phyloP scores from a whole-genome alignment of 2,329 filamentous ascomycete species.

The Massarina eburnea region DNA sequence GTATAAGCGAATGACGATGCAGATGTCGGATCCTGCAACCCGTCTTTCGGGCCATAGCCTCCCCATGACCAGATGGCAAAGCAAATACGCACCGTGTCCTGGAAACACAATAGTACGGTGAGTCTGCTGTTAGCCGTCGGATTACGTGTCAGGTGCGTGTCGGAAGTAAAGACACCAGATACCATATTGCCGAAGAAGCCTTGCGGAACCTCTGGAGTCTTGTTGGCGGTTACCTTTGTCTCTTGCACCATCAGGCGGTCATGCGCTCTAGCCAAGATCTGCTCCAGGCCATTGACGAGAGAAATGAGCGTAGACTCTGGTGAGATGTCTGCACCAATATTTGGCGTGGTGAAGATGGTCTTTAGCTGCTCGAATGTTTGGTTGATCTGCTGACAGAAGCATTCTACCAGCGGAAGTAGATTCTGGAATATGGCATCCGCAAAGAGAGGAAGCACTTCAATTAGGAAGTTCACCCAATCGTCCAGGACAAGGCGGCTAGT shows the following conservation, averaged over 20 bases:
- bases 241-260: slow-evolving; percentile 79
- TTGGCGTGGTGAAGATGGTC: slow-evolving; percentile 57
- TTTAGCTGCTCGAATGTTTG: slow-evolving; percentile 72
- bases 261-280: slow-evolving; percentile 83
- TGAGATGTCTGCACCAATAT: slow-evolving; percentile 32
- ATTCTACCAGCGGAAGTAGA: slow-evolving; percentile 86
- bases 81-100: slow-evolving; percentile 90
- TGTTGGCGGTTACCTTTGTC: slow-evolving; percentile 65
- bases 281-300: slow-evolving; percentile 91
- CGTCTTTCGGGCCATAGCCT: slow-evolving; percentile 61
- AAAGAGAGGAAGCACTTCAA: slow-evolving; percentile 82
- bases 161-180: slow-evolving; percentile 82
- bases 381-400: slow-evolving; percentile 77
- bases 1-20: slow-evolving; percentile 87
- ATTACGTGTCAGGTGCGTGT: slow-evolving; percentile 74
- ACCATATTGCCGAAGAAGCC: slow-evolving; percentile 95
- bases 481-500: slow-evolving; percentile 78
- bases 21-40: slow-evolving; percentile 65
- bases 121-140: slow-evolving; percentile 90
- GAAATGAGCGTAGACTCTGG: slow-evolving; percentile 77
- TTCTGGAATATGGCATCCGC: slow-evolving; percentile 85
- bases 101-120: slow-evolving; percentile 93
- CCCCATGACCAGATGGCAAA: slow-evolving; percentile 96
- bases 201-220: slow-evolving; percentile 80
- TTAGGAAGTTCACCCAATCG: slow-evolving; percentile 86